Base-by-base conservation (phyloP, 306 rosid species). In the Glycine soja region DNA sequence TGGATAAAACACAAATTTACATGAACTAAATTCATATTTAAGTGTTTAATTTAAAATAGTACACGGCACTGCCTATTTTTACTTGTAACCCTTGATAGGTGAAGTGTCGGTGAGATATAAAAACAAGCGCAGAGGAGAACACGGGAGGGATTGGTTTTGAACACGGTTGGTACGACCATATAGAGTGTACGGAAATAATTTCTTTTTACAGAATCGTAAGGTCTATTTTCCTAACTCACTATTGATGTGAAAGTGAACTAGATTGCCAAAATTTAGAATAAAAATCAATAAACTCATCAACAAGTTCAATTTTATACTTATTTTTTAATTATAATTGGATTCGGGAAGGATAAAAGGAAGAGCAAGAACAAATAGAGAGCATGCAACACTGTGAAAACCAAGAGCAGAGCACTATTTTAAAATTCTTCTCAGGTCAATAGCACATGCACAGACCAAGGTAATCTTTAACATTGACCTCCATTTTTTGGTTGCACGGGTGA, bases 41-140 rank as follows among this genome's bases (percentile, higher is more conserved):
- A 24, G 30, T 2, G 30, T 24, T 24, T 24, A 24, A 24, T 24
- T 24, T 24, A 36, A 0, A 0, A 36, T 36, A 36, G 40, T 36
- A 4, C 5, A 36, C 40, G 3, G 40, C 5, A 4, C 40, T 36
- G 5, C 3, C 40, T 36, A 36, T 36, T 36, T 24, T 36, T 36
- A 36, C 5, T 36, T 36, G 68, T 30, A 62, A 32, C 2, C 5
- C 6, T n/a, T 24, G 6, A 59, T 24, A 61, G 16, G 15, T 13
- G 19, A 13, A 36, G 70, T 14, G 46, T 72, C 63, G 63, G 76
- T 38, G 65, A 36, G 77, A 9, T 30, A 13, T 10, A 73, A 16
- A 54, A 42, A 10, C 2, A 40, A 38, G 67, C 30, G 2, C 7
- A 12, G 16, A 54, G 38, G 63, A 38, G 6, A 38, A 53, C 65